A percentile compares a stretch with the other conserved stretches of the same genome.
These are phyloP conservation scores for Nakataea oryzae DNA, from an alignment of 2,329 filamentous ascomycete genomes.

Conservation along the genomic window DNA sequence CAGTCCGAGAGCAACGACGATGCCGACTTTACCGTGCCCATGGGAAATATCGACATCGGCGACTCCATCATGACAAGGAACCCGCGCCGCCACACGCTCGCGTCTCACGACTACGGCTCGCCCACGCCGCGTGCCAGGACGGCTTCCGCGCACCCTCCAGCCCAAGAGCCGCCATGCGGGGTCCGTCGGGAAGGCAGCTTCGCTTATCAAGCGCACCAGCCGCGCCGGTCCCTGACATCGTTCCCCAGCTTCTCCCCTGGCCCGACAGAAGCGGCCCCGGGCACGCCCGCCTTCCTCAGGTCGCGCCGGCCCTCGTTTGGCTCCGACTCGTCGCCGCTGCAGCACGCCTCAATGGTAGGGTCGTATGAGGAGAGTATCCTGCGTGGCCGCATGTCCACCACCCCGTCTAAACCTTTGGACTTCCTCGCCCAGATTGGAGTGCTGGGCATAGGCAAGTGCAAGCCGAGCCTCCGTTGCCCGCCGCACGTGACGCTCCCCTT, in stretches of 20 bases:
- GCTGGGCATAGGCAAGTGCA: conserved; percentile 80
- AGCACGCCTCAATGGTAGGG: conserved; percentile 91
- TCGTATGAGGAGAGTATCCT: conserved; percentile 97
- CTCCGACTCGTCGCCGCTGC: conserved; percentile 65
- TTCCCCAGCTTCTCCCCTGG: conserved; percentile 32
- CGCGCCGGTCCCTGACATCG: conserved; percentile 62
- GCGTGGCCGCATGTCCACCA: conserved; percentile 91
- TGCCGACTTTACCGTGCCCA: conserved; percentile 47
- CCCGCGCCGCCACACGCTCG: conserved; percentile 60
- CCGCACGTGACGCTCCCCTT: conserved; percentile 85
- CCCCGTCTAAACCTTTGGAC: conserved; percentile 81
- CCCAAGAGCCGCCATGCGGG: conserved; percentile 21
- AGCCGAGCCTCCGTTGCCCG: conserved; percentile 73
- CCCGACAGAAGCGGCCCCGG: conserved; percentile 29
- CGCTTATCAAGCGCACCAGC: conserved; percentile 70
- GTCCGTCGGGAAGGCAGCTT: conserved; percentile 48
- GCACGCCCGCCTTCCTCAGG: conserved; percentile 38
- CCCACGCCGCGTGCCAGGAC: conserved; percentile 16
- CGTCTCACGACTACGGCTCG: conserved; percentile 44
- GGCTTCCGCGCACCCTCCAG: conserved; percentile 7
- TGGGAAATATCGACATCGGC: conserved; percentile 39
- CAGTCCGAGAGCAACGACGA: conserved; percentile 82
- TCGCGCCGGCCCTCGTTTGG: conserved; percentile 60
- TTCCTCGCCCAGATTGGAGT: conserved; percentile 96
- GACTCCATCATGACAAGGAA: conserved; percentile 21